These are phyloP conservation scores for Polymyxa betae DNA, from an alignment of 208 protist species.

Conservation along the genomic window DNA sequence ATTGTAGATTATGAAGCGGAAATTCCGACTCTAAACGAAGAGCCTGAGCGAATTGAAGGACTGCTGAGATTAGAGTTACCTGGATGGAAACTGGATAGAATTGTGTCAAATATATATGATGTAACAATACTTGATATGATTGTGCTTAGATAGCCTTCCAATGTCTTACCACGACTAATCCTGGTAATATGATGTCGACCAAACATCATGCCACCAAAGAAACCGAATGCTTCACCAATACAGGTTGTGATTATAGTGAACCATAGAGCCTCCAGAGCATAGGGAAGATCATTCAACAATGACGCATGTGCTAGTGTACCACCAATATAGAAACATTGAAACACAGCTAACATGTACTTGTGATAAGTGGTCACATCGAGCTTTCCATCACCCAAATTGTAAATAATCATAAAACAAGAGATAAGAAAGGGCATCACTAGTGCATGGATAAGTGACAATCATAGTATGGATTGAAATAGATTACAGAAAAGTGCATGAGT, in stretches of 20 bases:
- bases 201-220: conserved; percentile 16
- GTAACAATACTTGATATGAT: background rate
- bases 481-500: background rate
- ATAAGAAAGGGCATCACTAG: background rate
- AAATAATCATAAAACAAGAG: background rate
- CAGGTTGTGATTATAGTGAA: background rate
- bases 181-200: background rate
- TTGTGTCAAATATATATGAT: background rate
- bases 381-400: background rate
- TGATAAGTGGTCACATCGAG: background rate
- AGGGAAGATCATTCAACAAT: background rate
- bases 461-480: background rate
- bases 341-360: background rate
- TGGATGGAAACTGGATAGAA: background rate
- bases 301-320: background rate
- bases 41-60: background rate
- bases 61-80: background rate
- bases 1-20: background rate
- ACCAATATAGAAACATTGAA: background rate
- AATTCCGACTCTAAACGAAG: background rate
- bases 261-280: background rate
- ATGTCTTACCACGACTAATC: conserved; percentile 39
- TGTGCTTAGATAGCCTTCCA: conserved; percentile 13
- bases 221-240: background rate
- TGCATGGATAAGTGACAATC: background rate